Evolutionary conservation across 2,329 filamentous ascomycete species (phyloP), one percentile per base, ranked within the genome.

Genomic region (Microsporum canis): DNA sequence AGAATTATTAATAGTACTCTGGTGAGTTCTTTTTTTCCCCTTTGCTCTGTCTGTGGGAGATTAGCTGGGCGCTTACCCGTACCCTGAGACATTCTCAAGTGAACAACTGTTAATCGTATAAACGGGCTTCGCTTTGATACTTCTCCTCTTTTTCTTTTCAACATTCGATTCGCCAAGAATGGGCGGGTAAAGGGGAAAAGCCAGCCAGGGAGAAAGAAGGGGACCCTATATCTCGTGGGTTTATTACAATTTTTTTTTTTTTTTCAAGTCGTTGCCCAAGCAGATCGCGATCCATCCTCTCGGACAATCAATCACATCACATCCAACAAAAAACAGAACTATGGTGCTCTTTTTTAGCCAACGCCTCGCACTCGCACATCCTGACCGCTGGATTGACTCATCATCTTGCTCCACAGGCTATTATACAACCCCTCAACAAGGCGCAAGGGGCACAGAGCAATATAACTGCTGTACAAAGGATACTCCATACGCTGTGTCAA

Each of bases 271-370:
- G 17, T 5, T 29, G 43, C 27, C 43, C 43, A 23, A 47, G 43
- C 23, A 47, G 43, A 47, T 47, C 43, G 49, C 34, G 29, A 45
- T 23, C 39, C 47, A 27, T 60, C 45, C 58, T 47, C 57, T 57
- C 57, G 41, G 38, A 8, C 51, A 23, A 59, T 57, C 36, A 47
- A 8, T 41, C 47, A 39, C 43, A 56, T 62, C 8, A 27, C 29
- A 53, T 23, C 31, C 34, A 6, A 33, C 38, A 62, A 23, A 31
- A 8, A 36, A 27, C 29, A 56, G n/a, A 47, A 31, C 33, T 23
- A 55, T 53, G 33, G 27, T 53, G 4, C 49, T 53, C 8, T 23
- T 53, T 34, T 53, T 27, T 29, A 3, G 12, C 39, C 12, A 12
- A n/a, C 2, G 39, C 3, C 39, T 5, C 5, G 39, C 39, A n/a